Conservation (phyloP, 345 rosid species). For the Punica granatum region DNA sequence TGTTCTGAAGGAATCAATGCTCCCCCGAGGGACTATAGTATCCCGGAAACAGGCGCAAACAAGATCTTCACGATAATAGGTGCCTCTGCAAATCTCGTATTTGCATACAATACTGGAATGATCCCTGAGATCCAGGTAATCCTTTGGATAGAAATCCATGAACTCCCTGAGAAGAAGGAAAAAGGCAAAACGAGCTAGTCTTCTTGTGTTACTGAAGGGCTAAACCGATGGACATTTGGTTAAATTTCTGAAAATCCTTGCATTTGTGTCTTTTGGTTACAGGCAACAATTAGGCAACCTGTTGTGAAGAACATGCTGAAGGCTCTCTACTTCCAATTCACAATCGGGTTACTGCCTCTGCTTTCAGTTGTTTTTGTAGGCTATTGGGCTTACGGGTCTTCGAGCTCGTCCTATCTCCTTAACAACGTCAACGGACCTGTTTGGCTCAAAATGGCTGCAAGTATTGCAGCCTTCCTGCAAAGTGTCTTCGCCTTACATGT, state of each 20-base stretch:
- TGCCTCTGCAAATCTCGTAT: conserved; percentile 76
- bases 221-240: neutral
- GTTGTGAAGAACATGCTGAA: conserved; percentile 80
- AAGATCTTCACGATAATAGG: conserved; percentile 66
- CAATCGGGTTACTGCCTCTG: conserved; percentile 65
- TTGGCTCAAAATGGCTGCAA: conserved; percentile 78
- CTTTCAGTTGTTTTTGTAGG: conserved; percentile 63
- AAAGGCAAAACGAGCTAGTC: neutral
- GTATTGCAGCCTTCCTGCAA: conserved; percentile 72
- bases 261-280: neutral
- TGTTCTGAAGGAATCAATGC: conserved; percentile 42
- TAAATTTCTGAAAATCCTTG: neutral
- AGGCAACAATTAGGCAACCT: conserved; percentile 69
- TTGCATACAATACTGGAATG: conserved; percentile 96
- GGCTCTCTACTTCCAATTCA: conserved; percentile 78
- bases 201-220: neutral
- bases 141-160: neutral
- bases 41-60: conserved; percentile 36
- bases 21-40: conserved; percentile 70
- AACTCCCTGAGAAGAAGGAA: neutral
- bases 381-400: conserved; percentile 96
- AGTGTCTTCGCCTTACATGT: conserved; percentile 82
- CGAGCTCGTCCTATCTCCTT: conserved; percentile 62
- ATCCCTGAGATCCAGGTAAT: conserved; percentile 89
- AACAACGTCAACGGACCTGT: conserved; percentile 62